These are phyloP conservation scores for Fraxinus quadrangulata DNA, from an alignment of 257 asterid genomes.

Conservation along the genomic window DNA sequence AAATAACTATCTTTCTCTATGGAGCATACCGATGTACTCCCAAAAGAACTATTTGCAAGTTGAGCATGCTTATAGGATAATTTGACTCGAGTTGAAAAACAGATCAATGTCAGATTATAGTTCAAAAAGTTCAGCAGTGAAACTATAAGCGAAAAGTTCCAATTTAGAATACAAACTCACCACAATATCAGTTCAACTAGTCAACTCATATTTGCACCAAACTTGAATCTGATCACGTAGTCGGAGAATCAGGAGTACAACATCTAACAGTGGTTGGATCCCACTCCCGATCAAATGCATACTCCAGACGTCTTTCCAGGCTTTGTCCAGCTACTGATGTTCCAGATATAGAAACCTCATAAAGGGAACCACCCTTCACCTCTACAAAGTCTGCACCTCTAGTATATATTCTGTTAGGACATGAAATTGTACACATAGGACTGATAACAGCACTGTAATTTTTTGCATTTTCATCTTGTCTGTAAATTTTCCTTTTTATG, in stretches of 20 bases:
- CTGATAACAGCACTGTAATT: slow-evolving; percentile 28
- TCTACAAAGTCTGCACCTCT: slow-evolving; percentile 25
- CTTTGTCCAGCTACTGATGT: slow-evolving; percentile 33
- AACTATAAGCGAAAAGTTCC: slow-evolving; percentile 1
- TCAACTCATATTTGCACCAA: slow-evolving; percentile 37
- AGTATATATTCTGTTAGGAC: slow-evolving; percentile 26
- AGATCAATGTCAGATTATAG: neutral
- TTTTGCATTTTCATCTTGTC: slow-evolving; percentile 27
- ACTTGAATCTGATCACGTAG: slow-evolving; percentile 35
- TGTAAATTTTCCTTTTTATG: slow-evolving; percentile 45
- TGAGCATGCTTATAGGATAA: slow-evolving; percentile 1
- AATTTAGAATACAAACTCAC: slow-evolving; percentile 29
- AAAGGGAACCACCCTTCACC: slow-evolving; percentile 29
- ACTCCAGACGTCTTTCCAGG: slow-evolving; percentile 60
- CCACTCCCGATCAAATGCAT: slow-evolving; percentile 64
- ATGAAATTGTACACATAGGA: slow-evolving; percentile 19
- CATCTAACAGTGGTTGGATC: slow-evolving; percentile 35
- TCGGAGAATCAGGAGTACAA: slow-evolving; percentile 41
- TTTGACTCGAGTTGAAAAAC: neutral
- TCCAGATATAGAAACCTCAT: slow-evolving; percentile 27
- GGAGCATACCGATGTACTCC: neutral
- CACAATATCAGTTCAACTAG: slow-evolving; percentile 35
- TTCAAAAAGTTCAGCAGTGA: neutral
- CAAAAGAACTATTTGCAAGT: neutral
- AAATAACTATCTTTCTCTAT: neutral